phyloP scores from a whole-genome alignment of 805 yeast species.

The Zygosaccharomyces kombuchaensis region DNA sequence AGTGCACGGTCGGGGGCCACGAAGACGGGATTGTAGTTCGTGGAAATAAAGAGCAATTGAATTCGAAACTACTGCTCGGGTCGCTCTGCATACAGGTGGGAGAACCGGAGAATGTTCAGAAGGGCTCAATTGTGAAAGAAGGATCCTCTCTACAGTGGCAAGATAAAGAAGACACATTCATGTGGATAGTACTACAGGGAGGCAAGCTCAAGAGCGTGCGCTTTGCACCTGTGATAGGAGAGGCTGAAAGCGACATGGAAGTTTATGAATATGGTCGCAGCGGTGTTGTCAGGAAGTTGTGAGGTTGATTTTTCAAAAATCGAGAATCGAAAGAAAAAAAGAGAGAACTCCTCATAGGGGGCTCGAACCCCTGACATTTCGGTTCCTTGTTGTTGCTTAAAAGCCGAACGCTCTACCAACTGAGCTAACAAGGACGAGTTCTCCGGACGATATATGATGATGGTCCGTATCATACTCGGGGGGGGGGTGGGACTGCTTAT shows the following conservation, averaged over 20 bases:
- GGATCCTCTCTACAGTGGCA: neutral
- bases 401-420: conserved; percentile 71
- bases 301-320: neutral
- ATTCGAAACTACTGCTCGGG: conserved; percentile 2
- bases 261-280: neutral
- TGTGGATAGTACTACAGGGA: conserved; percentile 6
- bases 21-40: conserved; percentile 29
- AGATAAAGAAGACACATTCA: conserved; percentile 2
- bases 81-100: conserved; percentile 4
- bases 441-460: too few relatives aligned
- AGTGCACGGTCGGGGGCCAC: conserved; percentile 15
- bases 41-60: conserved; percentile 10
- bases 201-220: conserved; percentile 2
- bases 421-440: conserved; percentile 55
- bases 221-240: neutral
- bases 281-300: neutral
- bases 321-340: conserved; percentile 43
- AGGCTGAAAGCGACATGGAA: neutral
- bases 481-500: too few relatives aligned
- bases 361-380: conserved; percentile 50
- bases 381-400: conserved; percentile 44
- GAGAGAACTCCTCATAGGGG: conserved; percentile 46
- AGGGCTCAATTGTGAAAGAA: neutral
- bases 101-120: neutral
- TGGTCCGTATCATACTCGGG: too few relatives aligned